Evolutionary conservation across 345 rosid species (phyloP).

Genomic region (Mercurialis annua): DNA sequence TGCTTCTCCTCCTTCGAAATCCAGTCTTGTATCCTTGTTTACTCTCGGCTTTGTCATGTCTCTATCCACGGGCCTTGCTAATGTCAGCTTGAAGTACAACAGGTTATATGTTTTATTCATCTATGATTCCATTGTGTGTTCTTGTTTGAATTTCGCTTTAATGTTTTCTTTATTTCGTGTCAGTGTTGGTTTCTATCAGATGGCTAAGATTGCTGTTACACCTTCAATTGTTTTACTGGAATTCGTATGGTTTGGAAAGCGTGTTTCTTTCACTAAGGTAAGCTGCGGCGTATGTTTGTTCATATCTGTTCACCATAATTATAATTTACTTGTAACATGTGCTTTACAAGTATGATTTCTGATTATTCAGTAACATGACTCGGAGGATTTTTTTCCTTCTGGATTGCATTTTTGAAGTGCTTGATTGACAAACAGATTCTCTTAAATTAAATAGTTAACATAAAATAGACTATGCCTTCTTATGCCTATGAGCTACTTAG

Average conservation of each 20-base stretch:
- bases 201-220: conserved; percentile 92
- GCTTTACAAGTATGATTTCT: too few relatives aligned
- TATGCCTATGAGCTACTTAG: too few relatives aligned
- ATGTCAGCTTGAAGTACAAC: conserved; percentile 94
- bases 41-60: conserved; percentile 90
- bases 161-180: not conserved
- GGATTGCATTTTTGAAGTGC: not conserved
- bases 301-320: not conserved
- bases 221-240: conserved; percentile 93
- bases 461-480: too few relatives aligned
- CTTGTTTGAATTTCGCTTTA: conserved; percentile 6
- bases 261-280: conserved; percentile 76
- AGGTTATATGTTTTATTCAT: conserved; percentile 41
- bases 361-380: not conserved
- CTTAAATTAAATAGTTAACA: not conserved
- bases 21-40: conserved; percentile 49
- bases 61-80: conserved; percentile 93
- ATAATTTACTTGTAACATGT: not conserved
- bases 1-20: conserved; percentile 67
- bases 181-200: conserved; percentile 97
- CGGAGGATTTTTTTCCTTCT: not conserved
- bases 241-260: conserved; percentile 68
- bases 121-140: not conserved
- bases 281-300: not conserved
- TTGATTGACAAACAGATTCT: not conserved